These are phyloP conservation scores for Poa annua DNA, from an alignment of 176 grass and related monocot species.

Conservation along the genomic window DNA sequence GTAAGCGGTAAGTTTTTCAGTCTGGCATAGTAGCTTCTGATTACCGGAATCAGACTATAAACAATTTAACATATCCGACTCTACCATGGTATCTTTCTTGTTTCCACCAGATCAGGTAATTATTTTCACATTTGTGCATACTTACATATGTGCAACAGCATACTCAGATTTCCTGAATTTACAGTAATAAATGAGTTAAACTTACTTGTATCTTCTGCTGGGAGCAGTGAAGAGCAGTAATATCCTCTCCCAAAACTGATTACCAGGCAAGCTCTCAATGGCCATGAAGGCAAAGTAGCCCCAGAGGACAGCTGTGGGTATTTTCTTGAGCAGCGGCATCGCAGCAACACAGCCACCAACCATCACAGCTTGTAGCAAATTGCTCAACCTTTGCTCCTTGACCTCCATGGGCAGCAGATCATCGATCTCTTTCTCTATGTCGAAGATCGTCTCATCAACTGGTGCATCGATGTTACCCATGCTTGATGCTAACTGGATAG, in stretches of 20 bases:
- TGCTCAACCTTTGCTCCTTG: slow-evolving; percentile 93
- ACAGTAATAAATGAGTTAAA: slow-evolving; percentile 9
- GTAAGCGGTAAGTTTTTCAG: slow-evolving; percentile 33
- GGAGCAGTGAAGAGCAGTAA: slow-evolving; percentile 95
- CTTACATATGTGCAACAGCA: slow-evolving; percentile 14
- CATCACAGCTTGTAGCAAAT: slow-evolving; percentile 77
- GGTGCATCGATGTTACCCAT: slow-evolving; percentile 92
- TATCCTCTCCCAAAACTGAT: slow-evolving; percentile 98
- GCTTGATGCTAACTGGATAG: slow-evolving; percentile 80
- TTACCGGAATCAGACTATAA: not conserved
- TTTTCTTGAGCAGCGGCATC: slow-evolving; percentile 92
- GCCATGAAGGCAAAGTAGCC: slow-evolving; percentile 99
- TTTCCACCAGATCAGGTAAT: not conserved
- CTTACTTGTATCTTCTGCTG: slow-evolving; percentile 95
- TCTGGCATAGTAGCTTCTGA: not conserved
- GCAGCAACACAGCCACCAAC: slow-evolving; percentile 81
- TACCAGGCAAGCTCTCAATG: slow-evolving; percentile 95
- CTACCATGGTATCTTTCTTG: not conserved
- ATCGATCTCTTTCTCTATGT: slow-evolving; percentile 96
- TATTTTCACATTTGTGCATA: not conserved
- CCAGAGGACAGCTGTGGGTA: slow-evolving; percentile 97
- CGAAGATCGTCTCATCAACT: slow-evolving; percentile 82
- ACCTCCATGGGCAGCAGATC: slow-evolving; percentile 93
- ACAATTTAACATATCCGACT: not conserved
- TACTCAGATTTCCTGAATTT: not conserved